Evolutionary conservation across 345 rosid genomes (phyloP), one percentile per base, ranked within the genome.

Genomic region (Barbarea vulgaris): DNA sequence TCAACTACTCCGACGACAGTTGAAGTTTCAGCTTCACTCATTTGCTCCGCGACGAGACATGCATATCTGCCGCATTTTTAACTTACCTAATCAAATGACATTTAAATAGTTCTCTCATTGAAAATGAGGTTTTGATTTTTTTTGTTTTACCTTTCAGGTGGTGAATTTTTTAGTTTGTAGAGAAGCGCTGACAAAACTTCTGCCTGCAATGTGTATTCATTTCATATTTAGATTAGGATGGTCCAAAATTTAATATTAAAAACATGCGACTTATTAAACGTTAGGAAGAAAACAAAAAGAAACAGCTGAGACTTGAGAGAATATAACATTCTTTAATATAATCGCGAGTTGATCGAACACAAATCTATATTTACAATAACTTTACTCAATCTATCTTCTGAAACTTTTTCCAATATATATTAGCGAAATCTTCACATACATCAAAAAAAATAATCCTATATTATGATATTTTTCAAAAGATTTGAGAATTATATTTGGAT

Each of bases 111-210:
- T 51, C 14, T 41, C 44, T 14, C 60, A 34, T 13, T 30, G 4
- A 58, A 58, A 58, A 4, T 6, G 21, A 33, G 7, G 3, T 46
- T 13, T 7, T 30, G 15, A n/a, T 37, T 3, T 17, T 21, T 39
- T 9, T 28, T 6, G 22, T 4, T 31, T 60, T 80, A 88, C 96
- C 98, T 86, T 84, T 82, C 81, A 5, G 89, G 85, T 46, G 93
- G 82, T 41, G 98, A 91, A 80, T 86, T 91, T 72, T 80, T 81
- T 25, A 91, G 84, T 77, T 90, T 94, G 87, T 94, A 94, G 25
- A 86, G 42, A 62, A 94, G 92, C 18, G 81, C 95, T 7, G 97
- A 67, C 6, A 91, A 83, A 67, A 94, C 98, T 72, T 94, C 98
- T 27, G 96, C 96, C 97, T 94, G 85, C 21, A 65, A 8, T 10